These are phyloP conservation scores for Senna siamea DNA, from an alignment of 306 rosid species.

Conservation along the genomic window DNA sequence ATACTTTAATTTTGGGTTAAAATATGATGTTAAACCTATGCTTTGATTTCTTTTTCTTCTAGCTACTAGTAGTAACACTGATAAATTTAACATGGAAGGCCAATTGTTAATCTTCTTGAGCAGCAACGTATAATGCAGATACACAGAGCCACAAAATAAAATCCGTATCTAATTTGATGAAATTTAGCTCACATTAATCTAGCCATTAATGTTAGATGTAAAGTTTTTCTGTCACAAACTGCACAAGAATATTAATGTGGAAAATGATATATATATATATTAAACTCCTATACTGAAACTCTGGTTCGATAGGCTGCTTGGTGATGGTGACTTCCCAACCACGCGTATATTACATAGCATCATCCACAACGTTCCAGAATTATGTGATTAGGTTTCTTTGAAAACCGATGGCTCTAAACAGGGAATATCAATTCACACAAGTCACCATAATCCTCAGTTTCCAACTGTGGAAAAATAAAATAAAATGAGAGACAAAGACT, in stretches of 20 bases:
- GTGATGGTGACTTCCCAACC: conserved; percentile 43
- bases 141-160: not conserved
- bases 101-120: too few relatives aligned
- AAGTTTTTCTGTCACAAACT: too few relatives aligned
- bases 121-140: not conserved
- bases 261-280: too few relatives aligned
- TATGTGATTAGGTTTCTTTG: conserved; percentile 41
- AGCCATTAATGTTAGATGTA: not conserved
- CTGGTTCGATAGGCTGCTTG: not conserved
- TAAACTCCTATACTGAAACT: too few relatives aligned
- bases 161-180: not conserved
- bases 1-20: too few relatives aligned
- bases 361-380: not conserved
- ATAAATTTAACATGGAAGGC: too few relatives aligned
- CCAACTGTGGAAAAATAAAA: conserved; percentile 34
- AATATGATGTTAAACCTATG: too few relatives aligned
- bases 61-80: too few relatives aligned
- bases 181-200: too few relatives aligned
- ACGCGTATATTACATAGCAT: conserved; percentile 7
- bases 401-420: conserved; percentile 30
- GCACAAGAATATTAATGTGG: too few relatives aligned
- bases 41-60: too few relatives aligned
- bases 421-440: conserved; percentile 42
- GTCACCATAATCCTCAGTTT: conserved; percentile 31
- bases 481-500: conserved; percentile 28